Evolutionary conservation across 169 alveolate species (phyloP).

Genomic region (Eimeria acervulina): DNA sequence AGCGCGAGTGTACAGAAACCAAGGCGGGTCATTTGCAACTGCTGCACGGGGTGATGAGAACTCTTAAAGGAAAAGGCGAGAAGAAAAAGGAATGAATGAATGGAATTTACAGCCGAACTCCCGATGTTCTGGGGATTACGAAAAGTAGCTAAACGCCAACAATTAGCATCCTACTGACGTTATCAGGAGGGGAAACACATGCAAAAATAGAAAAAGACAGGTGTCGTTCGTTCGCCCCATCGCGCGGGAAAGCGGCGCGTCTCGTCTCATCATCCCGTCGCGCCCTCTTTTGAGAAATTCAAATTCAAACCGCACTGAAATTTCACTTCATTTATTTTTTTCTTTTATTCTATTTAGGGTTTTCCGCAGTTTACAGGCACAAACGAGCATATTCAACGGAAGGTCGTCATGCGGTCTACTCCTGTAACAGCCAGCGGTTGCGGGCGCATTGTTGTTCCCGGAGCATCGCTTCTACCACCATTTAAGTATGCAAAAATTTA

Average conservation of each 20-base stretch:
- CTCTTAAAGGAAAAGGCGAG: background rate
- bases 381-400: background rate
- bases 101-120: background rate
- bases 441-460: too few relatives aligned
- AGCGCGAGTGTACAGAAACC: conserved; percentile 28
- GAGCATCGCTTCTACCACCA: too few relatives aligned
- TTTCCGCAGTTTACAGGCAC: too few relatives aligned
- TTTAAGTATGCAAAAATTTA: background rate
- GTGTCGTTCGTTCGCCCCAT: background rate
- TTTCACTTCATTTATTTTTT: too few relatives aligned
- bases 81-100: background rate
- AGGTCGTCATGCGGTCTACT: too few relatives aligned
- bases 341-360: background rate
- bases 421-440: too few relatives aligned
- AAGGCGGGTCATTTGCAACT: conserved; percentile 40
- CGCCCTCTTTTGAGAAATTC: background rate
- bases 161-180: background rate
- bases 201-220: background rate
- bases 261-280: conserved; percentile 23
- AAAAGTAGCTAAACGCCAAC: background rate
- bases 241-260: background rate
- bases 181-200: background rate
- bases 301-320: background rate
- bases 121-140: background rate
- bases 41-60: background rate